phyloP scores from a whole-genome alignment of 495 filamentous ascomycete species.

The Podospora pseudocomata region DNA sequence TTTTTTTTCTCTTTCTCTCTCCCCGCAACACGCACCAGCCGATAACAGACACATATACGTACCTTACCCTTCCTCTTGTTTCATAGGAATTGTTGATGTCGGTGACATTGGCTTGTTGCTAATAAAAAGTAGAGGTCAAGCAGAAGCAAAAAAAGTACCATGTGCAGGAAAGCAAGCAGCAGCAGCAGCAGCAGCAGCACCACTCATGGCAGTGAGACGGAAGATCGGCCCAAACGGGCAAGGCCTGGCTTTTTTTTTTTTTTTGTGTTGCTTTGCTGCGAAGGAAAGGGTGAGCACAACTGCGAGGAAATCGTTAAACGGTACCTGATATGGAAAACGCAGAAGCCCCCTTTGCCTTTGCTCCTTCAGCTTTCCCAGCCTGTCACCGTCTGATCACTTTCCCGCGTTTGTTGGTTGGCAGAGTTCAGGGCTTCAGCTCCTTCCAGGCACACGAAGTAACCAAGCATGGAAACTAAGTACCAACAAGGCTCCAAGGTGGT shows the following conservation, averaged over 20 bases:
- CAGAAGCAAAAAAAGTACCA: neutral
- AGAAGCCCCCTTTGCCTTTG: neutral
- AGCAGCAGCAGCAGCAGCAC: no score
- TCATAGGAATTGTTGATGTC: conserved; percentile 1
- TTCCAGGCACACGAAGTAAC: neutral
- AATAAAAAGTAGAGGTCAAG: no score
- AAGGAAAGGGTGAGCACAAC: neutral
- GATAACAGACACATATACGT: neutral
- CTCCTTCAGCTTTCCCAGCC: neutral
- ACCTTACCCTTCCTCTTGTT: conserved; percentile 2
- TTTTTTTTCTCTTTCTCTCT: no score
- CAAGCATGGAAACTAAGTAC: neutral
- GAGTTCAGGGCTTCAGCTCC: neutral
- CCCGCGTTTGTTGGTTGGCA: neutral
- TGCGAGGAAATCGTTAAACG: neutral
- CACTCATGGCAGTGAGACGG: conserved; percentile 2
- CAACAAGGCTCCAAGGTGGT: neutral
- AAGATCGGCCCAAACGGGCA: conserved; percentile 4
- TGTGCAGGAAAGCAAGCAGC: neutral
- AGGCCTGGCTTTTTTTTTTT: neutral
- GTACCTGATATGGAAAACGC: neutral
- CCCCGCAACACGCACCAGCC: no score
- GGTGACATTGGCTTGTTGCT: neutral
- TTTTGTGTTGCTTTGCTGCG: neutral
- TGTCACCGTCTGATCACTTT: neutral